Base-by-base conservation (phyloP, 2,329 filamentous ascomycete species). In the Xylariaceae sp. region DNA sequence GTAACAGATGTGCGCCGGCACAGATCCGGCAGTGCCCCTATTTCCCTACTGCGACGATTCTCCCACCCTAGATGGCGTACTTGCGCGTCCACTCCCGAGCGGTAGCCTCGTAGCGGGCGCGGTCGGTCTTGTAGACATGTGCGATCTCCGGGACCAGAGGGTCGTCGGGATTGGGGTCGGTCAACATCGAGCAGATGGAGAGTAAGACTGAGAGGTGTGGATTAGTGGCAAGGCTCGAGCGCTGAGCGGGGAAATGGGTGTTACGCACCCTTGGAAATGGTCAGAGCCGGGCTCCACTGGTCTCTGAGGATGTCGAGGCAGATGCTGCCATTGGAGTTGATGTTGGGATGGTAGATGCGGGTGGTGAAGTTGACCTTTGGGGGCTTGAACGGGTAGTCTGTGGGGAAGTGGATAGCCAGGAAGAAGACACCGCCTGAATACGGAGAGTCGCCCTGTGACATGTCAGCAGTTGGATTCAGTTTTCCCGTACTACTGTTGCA, bases 291-390 rank as follows among this genome's bases (percentile, higher is more conserved):
- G 72, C 91, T 96, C 94, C 94, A 99, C 78, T 99, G 94, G 74
- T 99, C 94, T 78, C 94, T 86, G 68, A 99, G 80, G 68, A 99
- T 99, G 69, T 99, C 94, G 71, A 99, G 77, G 74, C 94, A 99
- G 75, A 99, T 99, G 75, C 91, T 96, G 74, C 94, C 94, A 73
- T 97, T 97, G 62, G 90, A 95, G 85, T 99, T 99, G 90, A 99
- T 99, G 78, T 99, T 99, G 66, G 94, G 94, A 78, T 99, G 94
- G 74, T 99, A 99, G 79, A 99, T 97, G 70, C 92, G 88, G 59
- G 94, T 99, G 65, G 90, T 97, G 83, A 99, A 99, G 87, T 96
- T 96, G 75, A 99, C 91, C 84, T 99, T 99, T 63, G 94, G 94
- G 57, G 94, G 94, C 87, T 99, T 99, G 83, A 99, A 99, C 39